Evolutionary conservation across 495 filamentous ascomycete species (phyloP), one percentile per base, ranked within the genome.

Genomic region (Lasiosphaeris hirsuta): DNA sequence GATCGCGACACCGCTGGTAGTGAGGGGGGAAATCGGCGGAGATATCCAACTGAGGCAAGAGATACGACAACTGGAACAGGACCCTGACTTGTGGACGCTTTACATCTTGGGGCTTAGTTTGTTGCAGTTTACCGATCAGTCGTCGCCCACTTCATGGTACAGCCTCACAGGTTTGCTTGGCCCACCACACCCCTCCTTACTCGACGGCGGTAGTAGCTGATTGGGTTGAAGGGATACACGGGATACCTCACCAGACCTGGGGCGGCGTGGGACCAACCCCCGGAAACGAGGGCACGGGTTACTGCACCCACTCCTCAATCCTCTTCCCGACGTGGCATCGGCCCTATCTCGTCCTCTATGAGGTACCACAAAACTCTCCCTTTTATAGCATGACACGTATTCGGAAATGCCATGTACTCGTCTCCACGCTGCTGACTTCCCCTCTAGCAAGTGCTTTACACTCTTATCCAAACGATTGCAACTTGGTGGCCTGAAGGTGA

Each of bases 321-420:
- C 71, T 90, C 35, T 90, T 90, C 61, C 78, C 80, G 38, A 79
- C 85, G 15, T 90, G 87, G 87, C 86, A 90, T 72, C 74, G 87
- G 41, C 82, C 86, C 13, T 90, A 89, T 68, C 75, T 89, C 54
- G 78, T 79, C 37, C 68, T 90, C 34, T 82, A 82, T 57, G 87
- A 90, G 80, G 85, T 86, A 71, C 61, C 66, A 48, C 39, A 51
- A 30, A 37, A n/a, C 13, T 45, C 11, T 44, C 7, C 23, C 23
- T 30, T 30, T 30, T 5, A 30, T 30, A 5, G 23, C 23, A 30
- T 30, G 2, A 30, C 23, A 30, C 23, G 5, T 30, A 30, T 5
- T 30, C 23, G 23, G 23, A 30, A 2, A 30, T 30, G 23, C 23
- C 23, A 30, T 30, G 2, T 5, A 30, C 23, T 52, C 15, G n/a